Percentiles rank a stretch among this genome's conserved stretches.
phyloP scores from a whole-genome alignment of 495 filamentous ascomycete species.

The Aspergillus leporis region DNA sequence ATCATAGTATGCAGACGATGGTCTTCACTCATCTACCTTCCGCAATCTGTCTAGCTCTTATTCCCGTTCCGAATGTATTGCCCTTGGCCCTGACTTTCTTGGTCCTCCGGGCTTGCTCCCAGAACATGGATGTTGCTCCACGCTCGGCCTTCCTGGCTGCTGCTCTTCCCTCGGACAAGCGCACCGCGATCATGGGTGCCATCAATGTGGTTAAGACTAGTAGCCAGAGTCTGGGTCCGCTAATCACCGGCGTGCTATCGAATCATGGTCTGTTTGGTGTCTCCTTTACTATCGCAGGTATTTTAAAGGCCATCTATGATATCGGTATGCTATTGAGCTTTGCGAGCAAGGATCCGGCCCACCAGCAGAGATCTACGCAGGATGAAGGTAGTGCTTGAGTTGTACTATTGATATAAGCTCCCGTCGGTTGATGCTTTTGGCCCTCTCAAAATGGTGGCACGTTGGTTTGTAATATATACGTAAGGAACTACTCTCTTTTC shows the following conservation, averaged over 20 bases:
- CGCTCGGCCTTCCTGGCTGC: slow-evolving; percentile 77
- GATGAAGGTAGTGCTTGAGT: neutral
- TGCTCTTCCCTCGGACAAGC: slow-evolving; percentile 67
- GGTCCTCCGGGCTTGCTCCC: slow-evolving; percentile 66
- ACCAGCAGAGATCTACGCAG: neutral
- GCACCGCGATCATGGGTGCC: slow-evolving; percentile 76
- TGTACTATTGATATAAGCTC: neutral
- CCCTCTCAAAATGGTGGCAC: neutral
- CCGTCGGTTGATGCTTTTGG: neutral
- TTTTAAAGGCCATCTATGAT: slow-evolving; percentile 71
- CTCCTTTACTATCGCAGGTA: slow-evolving; percentile 70
- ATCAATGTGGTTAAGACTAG: slow-evolving; percentile 69
- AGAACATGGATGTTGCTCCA: slow-evolving; percentile 82
- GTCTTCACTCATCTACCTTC: slow-evolving; percentile 83
- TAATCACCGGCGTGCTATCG: slow-evolving; percentile 69
- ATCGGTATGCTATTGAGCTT: slow-evolving; percentile 72
- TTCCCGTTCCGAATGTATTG: slow-evolving; percentile 59
- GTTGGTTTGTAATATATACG: neutral
- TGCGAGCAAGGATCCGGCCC: slow-evolving; percentile 33
- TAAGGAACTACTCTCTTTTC: neutral
- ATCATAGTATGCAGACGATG: slow-evolving; percentile 60
- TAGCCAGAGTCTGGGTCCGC: slow-evolving; percentile 62
- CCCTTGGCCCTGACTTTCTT: slow-evolving; percentile 62
- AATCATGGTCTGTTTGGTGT: slow-evolving; percentile 63
- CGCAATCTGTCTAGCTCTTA: slow-evolving; percentile 67